Percentiles rank a stretch among this genome's conserved stretches.
phyloP scores from a whole-genome alignment of 2,329 filamentous ascomycete species.

The Trichoderma hamatum region DNA sequence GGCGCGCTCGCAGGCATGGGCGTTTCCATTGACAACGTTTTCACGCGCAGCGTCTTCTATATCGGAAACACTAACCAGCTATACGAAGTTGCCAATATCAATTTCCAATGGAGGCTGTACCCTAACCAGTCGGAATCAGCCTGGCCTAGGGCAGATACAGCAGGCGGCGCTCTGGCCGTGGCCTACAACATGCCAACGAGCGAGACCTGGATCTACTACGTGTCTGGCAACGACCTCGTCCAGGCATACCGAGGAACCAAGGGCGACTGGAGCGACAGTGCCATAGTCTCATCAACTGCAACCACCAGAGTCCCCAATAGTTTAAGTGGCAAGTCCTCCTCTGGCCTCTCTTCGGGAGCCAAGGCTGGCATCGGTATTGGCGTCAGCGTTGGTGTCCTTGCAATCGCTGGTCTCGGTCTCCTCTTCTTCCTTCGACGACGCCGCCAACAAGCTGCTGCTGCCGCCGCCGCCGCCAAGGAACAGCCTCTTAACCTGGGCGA shows the following conservation, averaged over 20 bases:
- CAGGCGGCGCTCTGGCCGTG: constrained; percentile 3
- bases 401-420: neutral
- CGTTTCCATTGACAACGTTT: constrained; percentile 1
- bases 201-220: constrained; percentile 17
- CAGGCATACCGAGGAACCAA: constrained; percentile 8
- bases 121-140: constrained; percentile 11
- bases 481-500: constrained; percentile 16
- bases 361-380: constrained; percentile 21
- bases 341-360: constrained; percentile 7
- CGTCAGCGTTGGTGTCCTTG: constrained; percentile 6
- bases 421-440: constrained; percentile 16
- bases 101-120: constrained; percentile 1
- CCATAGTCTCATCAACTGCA: too few relatives aligned
- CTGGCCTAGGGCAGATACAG: neutral
- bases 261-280: constrained; percentile 11
- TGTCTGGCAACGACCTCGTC: constrained; percentile 3
- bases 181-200: neutral
- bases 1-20: neutral
- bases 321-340: neutral
- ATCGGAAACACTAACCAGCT: constrained; percentile 6
- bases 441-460: neutral
- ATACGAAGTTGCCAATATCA: constrained; percentile 2
- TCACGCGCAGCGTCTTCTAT: constrained; percentile 16
- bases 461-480: constrained; percentile 5
- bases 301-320: neutral